Evolutionary conservation across 2,329 filamentous ascomycete genomes (phyloP), one percentile per base, ranked within the genome.

Genomic region (Zalaria sp.): DNA sequence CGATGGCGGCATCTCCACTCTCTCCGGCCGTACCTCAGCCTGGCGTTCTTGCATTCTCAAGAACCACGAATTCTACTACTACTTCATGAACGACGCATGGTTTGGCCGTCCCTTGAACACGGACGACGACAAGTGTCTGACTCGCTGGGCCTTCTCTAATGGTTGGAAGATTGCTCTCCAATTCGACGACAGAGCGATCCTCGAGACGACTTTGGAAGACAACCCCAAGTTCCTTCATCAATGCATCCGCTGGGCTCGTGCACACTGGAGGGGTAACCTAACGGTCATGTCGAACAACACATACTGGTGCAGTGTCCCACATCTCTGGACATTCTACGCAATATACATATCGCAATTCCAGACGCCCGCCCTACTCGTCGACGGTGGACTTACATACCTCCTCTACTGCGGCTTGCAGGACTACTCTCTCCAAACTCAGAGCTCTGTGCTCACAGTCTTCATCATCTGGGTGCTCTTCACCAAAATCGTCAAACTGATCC

Each of bases 61-160:
- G 8, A 51, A 62, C n/a, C 27, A 49, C 0, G 53, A 58, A 0
- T 74, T 77, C 48, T 54, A 65, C 4, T 18, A 51, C 0, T 52
- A 54, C 0, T 79, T 71, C 52, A 53, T 57, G 2, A 61, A 69
- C 38, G 75, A 80, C 49, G 57, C 41, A 5, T 76, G 72, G 60
- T 63, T 68, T 43, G 57, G 67, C 1, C 63, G 64, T 0, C 68
- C 69, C 0, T 54, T 77, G 2, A 66, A 69, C 18, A 61, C 64
- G 0, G 76, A 79, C 46, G 75, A 79, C 44, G 76, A 81, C 59
- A 79, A 79, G 53, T 79, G 69, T 49, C 59, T 73, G 31, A 79
- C 75, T 0, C 62, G 76, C 7, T 73, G 66, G 46, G 61, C 69
- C 4, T 65, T 73, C 35, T 59, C 59, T 6, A 53, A 66, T 4